Base-by-base conservation (phyloP, 768 basidiomycete species). In the Asterophora parasitica region DNA sequence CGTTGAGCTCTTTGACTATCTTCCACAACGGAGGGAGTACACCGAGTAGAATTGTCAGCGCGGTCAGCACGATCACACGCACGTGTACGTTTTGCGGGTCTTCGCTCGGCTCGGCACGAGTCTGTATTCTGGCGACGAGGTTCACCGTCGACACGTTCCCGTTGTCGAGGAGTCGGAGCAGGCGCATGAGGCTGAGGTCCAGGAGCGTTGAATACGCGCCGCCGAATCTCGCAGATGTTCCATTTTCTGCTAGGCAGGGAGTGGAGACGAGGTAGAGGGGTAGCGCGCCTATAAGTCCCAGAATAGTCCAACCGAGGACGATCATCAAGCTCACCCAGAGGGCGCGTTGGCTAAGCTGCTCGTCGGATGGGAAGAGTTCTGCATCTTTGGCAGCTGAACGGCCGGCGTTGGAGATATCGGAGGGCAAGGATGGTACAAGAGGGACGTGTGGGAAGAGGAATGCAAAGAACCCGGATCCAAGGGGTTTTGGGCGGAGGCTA, bases 401-500 rank as follows among this genome's bases (percentile, higher is more conserved):
- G 8, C 78, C 77, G 7, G 78, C 71, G 49, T 80, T 70, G 4
- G 78, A 76, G 9, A 81, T 72, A 52, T 84, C 78, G 3, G 68
- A 63, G 12, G 83, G 79, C 7, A 85, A 56, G 7, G 67, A 51
- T 1, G 87, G 85, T 17, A 85, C 68, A 3, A 88, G 63, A 7
- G 85, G 84, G 26, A 85, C 79, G 48, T 74, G 78, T 4, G 87
- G 88, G 55, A 78, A 78, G 15, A 91, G 70, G 60, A 89, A 90
- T 0, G 85, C 78, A 59, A 81, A 79, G 47, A 85, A 70, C 3
- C 73, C 69, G 19, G 74, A 69, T 42, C 78, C 69, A 4, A 86
- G 71, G 19, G 80, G 77, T 59, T 76, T 73, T 26, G 86, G 83
- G 32, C 86, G 83, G 27, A 81, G 64, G 42, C 85, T 88, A 46